Evolutionary conservation across 306 rosid genomes (phyloP).

Genomic region (Quercus gilva): DNA sequence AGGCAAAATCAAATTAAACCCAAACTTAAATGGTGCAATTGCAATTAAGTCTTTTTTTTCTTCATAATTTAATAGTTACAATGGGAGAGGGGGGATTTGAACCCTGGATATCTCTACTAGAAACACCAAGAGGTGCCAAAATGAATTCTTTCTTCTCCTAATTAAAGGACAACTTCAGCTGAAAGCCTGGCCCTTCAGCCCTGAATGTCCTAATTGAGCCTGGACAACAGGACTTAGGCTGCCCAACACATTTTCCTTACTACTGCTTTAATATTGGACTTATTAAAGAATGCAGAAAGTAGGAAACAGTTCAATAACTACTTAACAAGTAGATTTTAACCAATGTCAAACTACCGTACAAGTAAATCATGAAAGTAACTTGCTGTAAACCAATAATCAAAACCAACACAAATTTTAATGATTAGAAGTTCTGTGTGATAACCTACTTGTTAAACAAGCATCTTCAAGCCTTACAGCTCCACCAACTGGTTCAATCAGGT

Average conservation of each 20-base stretch:
- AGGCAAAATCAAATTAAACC: too few relatives aligned
- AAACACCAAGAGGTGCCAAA: background rate
- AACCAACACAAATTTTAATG: slow-evolving; percentile 10
- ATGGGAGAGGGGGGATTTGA: too few relatives aligned
- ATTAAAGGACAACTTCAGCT: background rate
- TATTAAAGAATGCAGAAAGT: background rate
- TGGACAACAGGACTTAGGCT: slow-evolving; percentile 19
- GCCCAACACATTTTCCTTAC: slow-evolving; percentile 4
- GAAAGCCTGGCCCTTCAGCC: slow-evolving; percentile 1
- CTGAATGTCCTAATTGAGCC: slow-evolving; percentile 4
- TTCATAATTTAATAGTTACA: background rate
- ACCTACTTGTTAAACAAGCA: slow-evolving; percentile 49
- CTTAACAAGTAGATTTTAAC: background rate
- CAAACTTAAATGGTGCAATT: background rate
- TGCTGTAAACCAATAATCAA: background rate
- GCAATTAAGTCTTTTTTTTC: background rate
- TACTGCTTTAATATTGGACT: background rate
- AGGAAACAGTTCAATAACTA: background rate
- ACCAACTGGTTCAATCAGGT: slow-evolving; percentile 42
- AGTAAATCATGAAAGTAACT: background rate
- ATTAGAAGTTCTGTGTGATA: slow-evolving; percentile 14
- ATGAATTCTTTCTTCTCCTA: background rate
- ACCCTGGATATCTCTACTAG: too few relatives aligned
- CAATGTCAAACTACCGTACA: background rate
- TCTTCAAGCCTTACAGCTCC: slow-evolving; percentile 38